phyloP scores from a whole-genome alignment of 345 rosid species.

The Rhizophora apiculata region DNA sequence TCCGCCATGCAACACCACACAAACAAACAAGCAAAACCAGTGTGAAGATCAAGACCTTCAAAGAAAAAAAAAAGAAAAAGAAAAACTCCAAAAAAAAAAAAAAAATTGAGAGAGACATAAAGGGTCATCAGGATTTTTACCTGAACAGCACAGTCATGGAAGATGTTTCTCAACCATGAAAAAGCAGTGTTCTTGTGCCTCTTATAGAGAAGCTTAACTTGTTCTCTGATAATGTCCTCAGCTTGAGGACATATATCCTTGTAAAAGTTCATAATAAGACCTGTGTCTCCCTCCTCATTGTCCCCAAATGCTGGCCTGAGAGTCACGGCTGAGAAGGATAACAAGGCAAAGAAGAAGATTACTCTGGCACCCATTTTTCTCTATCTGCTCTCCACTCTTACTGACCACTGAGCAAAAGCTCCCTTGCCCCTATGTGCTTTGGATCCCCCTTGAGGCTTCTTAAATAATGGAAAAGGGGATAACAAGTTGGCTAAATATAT shows the following conservation, averaged over 20 bases:
- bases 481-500: background rate
- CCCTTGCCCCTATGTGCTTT: slow-evolving; percentile 13
- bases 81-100: background rate
- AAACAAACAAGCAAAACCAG: background rate
- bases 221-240: slow-evolving; percentile 82
- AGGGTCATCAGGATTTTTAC: slow-evolving; percentile 24
- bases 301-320: slow-evolving; percentile 35
- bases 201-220: slow-evolving; percentile 89
- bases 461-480: slow-evolving; percentile 32
- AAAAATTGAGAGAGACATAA: too few species aligned
- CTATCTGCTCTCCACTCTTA: background rate
- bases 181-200: slow-evolving; percentile 99
- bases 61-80: background rate
- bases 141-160: slow-evolving; percentile 98
- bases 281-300: slow-evolving; percentile 49
- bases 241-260: slow-evolving; percentile 93
- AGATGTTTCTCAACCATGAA: slow-evolving; percentile 97
- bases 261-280: slow-evolving; percentile 80
- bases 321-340: slow-evolving; percentile 46
- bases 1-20: background rate
- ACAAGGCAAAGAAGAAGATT: slow-evolving; percentile 37
- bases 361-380: slow-evolving; percentile 50
- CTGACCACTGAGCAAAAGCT: slow-evolving; percentile 4
- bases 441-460: slow-evolving; percentile 11
- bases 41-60: background rate